Percentiles rank a stretch among this genome's conserved stretches.
Evolutionary conservation across 768 basidiomycete genomes (phyloP).

Genomic region (Boletus sp.): DNA sequence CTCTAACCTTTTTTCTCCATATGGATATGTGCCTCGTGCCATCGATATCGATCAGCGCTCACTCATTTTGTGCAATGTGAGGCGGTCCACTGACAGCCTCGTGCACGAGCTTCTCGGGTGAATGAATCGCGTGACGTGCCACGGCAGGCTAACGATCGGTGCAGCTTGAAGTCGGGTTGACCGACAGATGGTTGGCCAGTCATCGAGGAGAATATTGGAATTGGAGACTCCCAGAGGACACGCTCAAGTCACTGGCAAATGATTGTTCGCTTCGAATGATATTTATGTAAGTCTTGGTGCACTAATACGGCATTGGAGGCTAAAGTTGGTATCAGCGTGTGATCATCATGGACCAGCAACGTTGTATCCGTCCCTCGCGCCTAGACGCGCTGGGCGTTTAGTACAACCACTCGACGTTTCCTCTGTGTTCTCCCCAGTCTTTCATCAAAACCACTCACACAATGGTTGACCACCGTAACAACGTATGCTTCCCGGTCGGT

Average conservation of each 20-base stretch:
- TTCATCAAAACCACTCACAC: neutral
- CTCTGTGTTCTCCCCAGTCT: neutral
- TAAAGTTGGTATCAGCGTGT: neutral
- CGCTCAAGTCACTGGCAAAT: neutral
- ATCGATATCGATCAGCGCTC: neutral
- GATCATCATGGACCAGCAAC: conserved; percentile 9
- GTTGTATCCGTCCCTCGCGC: neutral
- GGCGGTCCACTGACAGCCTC: too few relatives aligned
- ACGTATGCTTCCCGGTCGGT: neutral
- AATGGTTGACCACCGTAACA: neutral
- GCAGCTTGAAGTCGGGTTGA: neutral
- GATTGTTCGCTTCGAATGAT: neutral
- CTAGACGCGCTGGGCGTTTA: neutral
- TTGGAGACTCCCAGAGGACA: too few relatives aligned
- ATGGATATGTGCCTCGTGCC: neutral
- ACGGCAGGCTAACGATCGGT: neutral
- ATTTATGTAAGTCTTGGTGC: neutral
- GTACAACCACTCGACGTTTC: neutral
- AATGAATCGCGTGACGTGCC: neutral
- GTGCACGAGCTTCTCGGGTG: too few relatives aligned
- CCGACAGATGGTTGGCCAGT: neutral
- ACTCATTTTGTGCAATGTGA: neutral
- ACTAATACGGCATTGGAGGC: neutral
- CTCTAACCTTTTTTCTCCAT: neutral
- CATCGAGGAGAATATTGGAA: too few relatives aligned